Evolutionary conservation across 176 grass and related monocot genomes (phyloP).

Genomic region (Ampelocalamus luodianensis): DNA sequence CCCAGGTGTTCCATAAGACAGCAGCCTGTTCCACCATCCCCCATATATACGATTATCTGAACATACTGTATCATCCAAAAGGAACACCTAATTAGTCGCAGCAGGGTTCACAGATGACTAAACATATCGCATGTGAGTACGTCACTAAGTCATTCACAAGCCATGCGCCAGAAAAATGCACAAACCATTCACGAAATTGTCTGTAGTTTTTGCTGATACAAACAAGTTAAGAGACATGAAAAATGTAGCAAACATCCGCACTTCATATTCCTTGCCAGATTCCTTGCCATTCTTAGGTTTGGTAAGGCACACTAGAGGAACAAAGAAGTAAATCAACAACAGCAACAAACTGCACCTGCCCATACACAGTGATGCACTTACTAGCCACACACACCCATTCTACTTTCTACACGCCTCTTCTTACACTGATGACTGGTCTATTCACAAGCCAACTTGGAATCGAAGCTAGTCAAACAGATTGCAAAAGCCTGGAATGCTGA

Average conservation of each 20-base stretch:
- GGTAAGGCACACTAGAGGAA: neutral
- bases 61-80: no score
- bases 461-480: conserved; percentile 59
- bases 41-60: no score
- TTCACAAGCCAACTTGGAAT: conserved; percentile 62
- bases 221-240: conserved; percentile 9
- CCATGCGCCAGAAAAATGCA: conserved; percentile 11
- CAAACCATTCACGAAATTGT: neutral
- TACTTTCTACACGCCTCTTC: neutral
- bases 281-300: conserved; percentile 23
- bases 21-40: no score
- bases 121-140: neutral
- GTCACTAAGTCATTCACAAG: neutral
- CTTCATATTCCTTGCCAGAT: conserved; percentile 17
- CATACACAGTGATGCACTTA: neutral
- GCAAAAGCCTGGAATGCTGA: conserved; percentile 57
- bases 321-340: conserved; percentile 30
- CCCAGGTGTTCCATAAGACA: neutral
- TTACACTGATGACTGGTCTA: conserved; percentile 24
- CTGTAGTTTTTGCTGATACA: conserved; percentile 24
- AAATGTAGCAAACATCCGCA: conserved; percentile 18
- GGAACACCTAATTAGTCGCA: neutral
- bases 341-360: conserved; percentile 4
- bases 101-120: neutral
- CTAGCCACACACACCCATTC: neutral